phyloP scores from a whole-genome alignment of 441 rosid species.

The Populus hybrid region DNA sequence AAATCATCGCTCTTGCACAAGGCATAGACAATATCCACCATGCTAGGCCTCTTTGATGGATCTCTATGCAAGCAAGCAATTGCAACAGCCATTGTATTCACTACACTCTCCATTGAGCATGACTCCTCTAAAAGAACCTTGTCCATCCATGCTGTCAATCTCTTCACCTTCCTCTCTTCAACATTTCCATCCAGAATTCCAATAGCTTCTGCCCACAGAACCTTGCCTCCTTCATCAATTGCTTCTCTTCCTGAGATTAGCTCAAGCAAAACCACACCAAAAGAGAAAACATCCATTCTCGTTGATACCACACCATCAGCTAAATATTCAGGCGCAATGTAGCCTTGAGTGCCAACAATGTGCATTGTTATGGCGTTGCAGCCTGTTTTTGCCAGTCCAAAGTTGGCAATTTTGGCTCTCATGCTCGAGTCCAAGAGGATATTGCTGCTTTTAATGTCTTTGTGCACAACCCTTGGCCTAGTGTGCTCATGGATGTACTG shows the following conservation, averaged over 20 bases:
- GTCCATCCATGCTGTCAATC: conserved; percentile 44
- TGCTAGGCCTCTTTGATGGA: conserved; percentile 53
- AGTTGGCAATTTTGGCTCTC: conserved; percentile 7
- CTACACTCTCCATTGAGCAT: conserved; percentile 45
- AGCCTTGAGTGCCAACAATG: background rate
- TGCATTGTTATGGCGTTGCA: conserved; percentile 5
- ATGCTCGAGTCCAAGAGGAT: background rate
- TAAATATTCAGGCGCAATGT: conserved; percentile 9
- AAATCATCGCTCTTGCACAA: conserved; percentile 51
- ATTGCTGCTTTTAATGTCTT: background rate
- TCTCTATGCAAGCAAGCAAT: conserved; percentile 48
- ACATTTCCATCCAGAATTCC: conserved; percentile 36
- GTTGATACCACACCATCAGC: conserved; percentile 2
- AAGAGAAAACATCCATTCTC: conserved; percentile 18
- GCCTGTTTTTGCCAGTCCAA: background rate
- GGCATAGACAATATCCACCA: conserved; percentile 68
- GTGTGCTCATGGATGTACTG: conserved; percentile 3
- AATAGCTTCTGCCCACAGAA: conserved; percentile 42
- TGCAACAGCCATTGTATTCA: conserved; percentile 48
- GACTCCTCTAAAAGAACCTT: conserved; percentile 28
- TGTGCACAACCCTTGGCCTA: conserved; percentile 1
- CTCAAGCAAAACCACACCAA: conserved; percentile 19
- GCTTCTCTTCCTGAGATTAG: conserved; percentile 19
- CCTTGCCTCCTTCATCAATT: conserved; percentile 41
- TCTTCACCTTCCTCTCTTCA: conserved; percentile 28